Base-by-base conservation (phyloP, 1,284 basidiomycete species). In the Cerioporus squamosus region DNA sequence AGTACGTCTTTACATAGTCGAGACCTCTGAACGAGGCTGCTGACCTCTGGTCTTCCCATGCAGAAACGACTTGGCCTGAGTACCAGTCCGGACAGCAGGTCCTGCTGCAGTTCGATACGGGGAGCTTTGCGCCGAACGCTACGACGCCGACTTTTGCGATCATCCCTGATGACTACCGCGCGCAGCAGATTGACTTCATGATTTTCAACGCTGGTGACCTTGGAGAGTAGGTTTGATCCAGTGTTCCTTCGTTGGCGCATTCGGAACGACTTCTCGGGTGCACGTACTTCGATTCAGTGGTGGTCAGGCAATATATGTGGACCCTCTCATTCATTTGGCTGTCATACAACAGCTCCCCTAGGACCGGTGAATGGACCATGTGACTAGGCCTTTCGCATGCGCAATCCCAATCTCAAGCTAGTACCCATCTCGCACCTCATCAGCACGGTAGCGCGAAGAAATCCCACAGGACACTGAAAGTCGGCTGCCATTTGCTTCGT, bases 51-150 rank as follows among this genome's bases (percentile, higher is more conserved):
- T 15, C 45, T 36, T 5, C 45, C n/a, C n/a, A n/a, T n/a, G n/a
- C 29, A 68, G 66, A 65, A 17, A 65, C 66, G 9, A 45, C 36
- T 9, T 68, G 67, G 67, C 55, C 46, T 31, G 39, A 51, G 20
- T 68, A 64, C 42, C 50, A 36, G 5, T 18, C 51, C 2, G 48
- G 56, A 6, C 44, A 15, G 31, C 31, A 67, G 66, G 55, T 38
- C 36, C n/a, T 66, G 23, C 44, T 67, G 14, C 57, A 66, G 50
- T 49, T 67, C 23, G 61, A 48, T n/a, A 48, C 46, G 7, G 20
- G 29, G n/a, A 48, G 36, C n/a, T 36, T 48, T n/a, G 36, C 46
- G 46, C 5, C 46, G 18, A 38, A 22, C 46, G 10, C 46, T 14
- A 18, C 56, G 10, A 55, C 55, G 14, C 44, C 40, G n/a, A 59